phyloP scores from a whole-genome alignment of 441 rosid genomes.

The Euphorbia celastroides region DNA sequence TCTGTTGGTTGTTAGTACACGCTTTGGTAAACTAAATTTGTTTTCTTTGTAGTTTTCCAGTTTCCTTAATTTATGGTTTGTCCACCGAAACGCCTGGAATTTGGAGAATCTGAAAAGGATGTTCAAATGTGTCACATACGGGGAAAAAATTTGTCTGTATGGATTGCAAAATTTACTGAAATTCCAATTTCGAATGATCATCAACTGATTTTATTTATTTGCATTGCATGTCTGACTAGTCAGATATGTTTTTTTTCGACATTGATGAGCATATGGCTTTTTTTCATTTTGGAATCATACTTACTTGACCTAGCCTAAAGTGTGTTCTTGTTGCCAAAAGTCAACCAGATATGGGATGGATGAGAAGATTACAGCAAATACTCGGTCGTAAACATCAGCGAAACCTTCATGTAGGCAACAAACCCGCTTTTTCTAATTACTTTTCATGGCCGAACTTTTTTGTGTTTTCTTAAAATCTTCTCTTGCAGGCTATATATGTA shows the following conservation, averaged over 20 bases:
- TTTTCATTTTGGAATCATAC: neutral
- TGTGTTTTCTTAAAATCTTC: constrained; percentile 13
- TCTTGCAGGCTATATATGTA: constrained; percentile 75
- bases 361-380: constrained; percentile 87
- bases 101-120: neutral
- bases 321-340: constrained; percentile 35
- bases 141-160: neutral
- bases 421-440: constrained; percentile 2
- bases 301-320: neutral
- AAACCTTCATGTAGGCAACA: constrained; percentile 71
- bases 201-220: too few species aligned
- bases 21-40: neutral
- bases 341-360: constrained; percentile 98
- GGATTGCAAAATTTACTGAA: too few species aligned
- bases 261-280: too few species aligned
- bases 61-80: neutral
- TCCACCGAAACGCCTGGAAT: neutral
- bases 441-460: neutral
- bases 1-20: constrained; percentile 2
- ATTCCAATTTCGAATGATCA: too few species aligned
- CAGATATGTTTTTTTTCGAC: too few species aligned
- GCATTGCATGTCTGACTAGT: too few species aligned
- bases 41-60: neutral
- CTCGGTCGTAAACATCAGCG: constrained; percentile 95
- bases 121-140: neutral